Base-by-base conservation (phyloP, 2,329 filamentous ascomycete species). In the Fusarium sp. region DNA sequence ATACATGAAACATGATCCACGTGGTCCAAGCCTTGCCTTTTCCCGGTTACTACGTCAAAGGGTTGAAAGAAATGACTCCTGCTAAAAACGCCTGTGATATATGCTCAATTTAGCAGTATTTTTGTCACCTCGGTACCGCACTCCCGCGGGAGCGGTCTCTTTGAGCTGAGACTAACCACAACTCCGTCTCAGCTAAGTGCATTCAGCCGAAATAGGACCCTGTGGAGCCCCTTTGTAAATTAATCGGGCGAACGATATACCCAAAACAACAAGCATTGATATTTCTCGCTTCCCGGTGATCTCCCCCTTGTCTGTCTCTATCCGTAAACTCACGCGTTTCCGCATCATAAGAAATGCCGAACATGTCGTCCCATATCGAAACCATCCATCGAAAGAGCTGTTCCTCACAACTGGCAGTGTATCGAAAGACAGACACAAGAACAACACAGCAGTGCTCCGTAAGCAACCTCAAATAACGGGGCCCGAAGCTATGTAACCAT, bases 1-100 rank as follows among this genome's bases (percentile, higher is more conserved):
- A 49, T 20, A 39, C n/a, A 33, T 61, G 33, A 61, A 61, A 61
- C 56, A 19, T 7, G 10, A 9, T 37, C 58, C 46, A 53, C 39
- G 26, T 57, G 28, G 33, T 35, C 33, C n/a, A 17, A 9, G 33
- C 33, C 15, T n/a, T 24, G 24, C 24, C 24, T 9, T 5, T 15
- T 35, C 33, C 33, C 33, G 15, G 24, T 7, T n/a, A 26, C 26
- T 10, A 26, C 26, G 26, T 9, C 8, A 9, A 26, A 22, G 22
- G 26, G 26, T 26, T 26, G 26, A 26, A 26, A 26, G 26, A 26
- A 26, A 26, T 10, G 2, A 26, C 26, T 6, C 8, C 8, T 26
- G 8, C 26, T 26, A 10, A 10, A 26, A 10, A 7, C 15, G 7
- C 14, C 15, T 17, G 33, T 15, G 7, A n/a, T 17, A 35, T 35